A percentile compares a stretch with the other conserved stretches of the same genome.
Evolutionary conservation across 192 early-diverging fungal species (phyloP).

Genomic region (Kickxella alabastrina): DNA sequence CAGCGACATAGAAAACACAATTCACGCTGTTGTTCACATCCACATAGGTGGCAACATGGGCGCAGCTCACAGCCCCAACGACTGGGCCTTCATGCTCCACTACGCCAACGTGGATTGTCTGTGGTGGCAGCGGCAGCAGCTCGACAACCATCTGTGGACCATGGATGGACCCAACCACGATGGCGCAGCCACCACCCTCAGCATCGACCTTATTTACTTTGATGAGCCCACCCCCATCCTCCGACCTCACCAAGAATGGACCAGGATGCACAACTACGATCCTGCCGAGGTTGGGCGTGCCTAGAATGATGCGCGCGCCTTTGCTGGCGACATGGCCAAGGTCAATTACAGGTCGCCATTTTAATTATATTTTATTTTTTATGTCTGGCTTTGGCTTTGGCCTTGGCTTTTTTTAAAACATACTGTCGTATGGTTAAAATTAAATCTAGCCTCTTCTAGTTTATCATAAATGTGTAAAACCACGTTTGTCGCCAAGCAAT

Average conservation of each 20-base stretch:
- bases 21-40: constrained; percentile 51
- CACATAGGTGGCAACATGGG: constrained; percentile 53
- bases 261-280: constrained; percentile 35
- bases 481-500: too few relatives aligned
- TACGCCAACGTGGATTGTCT: constrained; percentile 53
- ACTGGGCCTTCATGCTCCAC: constrained; percentile 54
- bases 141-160: constrained; percentile 26
- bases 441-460: too few relatives aligned
- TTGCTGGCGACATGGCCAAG: constrained; percentile 45
- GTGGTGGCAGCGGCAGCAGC: constrained; percentile 53
- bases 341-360: constrained; percentile 40
- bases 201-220: constrained; percentile 31
- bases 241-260: constrained; percentile 29
- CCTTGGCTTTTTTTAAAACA: too few relatives aligned
- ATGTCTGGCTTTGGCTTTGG: too few relatives aligned
- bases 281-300: constrained; percentile 12
- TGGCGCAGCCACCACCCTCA: constrained; percentile 9
- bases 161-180: constrained; percentile 47
- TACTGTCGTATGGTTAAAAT: too few relatives aligned
- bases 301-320: constrained; percentile 22
- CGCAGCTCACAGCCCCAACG: constrained; percentile 46
- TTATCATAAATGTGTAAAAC: too few relatives aligned
- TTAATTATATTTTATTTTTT: constrained; percentile 1
- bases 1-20: constrained; percentile 40
- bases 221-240: constrained; percentile 36